A percentile compares a stretch with the other conserved stretches of the same genome.
Evolutionary conservation across 352 stramenopile genomes (phyloP).

Genomic region (Globisporangium uncinulatum): DNA sequence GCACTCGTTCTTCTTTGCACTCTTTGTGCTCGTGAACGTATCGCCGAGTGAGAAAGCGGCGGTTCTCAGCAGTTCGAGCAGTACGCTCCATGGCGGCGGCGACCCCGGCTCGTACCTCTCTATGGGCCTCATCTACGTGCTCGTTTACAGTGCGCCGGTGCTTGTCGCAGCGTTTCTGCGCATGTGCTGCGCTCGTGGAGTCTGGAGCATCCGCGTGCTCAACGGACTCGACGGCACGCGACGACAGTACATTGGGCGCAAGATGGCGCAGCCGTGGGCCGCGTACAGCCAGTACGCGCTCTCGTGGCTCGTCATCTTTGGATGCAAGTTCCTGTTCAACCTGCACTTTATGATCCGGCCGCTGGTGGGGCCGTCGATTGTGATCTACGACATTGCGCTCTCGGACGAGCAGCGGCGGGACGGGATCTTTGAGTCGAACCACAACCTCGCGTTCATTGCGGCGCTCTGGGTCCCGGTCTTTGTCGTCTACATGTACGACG

Average conservation of each 20-base stretch:
- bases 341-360: conserved; percentile 82
- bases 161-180: conserved; percentile 36
- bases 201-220: conserved; percentile 60
- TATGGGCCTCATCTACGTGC: conserved; percentile 47
- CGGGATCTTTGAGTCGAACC: conserved; percentile 54
- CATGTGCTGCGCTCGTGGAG: conserved; percentile 39
- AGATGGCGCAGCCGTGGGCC: conserved; percentile 61
- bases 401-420: conserved; percentile 24
- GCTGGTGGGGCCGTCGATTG: conserved; percentile 65
- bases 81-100: conserved; percentile 38
- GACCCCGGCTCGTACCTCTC: conserved; percentile 50
- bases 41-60: conserved; percentile 46
- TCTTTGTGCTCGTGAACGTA: conserved; percentile 57
- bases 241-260: conserved; percentile 69
- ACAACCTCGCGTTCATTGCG: conserved; percentile 79
- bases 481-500: conserved; percentile 84
- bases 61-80: conserved; percentile 36
- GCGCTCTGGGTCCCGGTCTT: conserved; percentile 75
- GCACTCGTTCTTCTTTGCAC: conserved; percentile 64
- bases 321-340: conserved; percentile 75
- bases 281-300: conserved; percentile 54
- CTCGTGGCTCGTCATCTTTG: conserved; percentile 71
- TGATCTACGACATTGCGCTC: conserved; percentile 60
- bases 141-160: conserved; percentile 62
- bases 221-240: conserved; percentile 64